Evolutionary conservation across 768 basidiomycete genomes (phyloP).

Genomic region (Tephrocybe sp.): DNA sequence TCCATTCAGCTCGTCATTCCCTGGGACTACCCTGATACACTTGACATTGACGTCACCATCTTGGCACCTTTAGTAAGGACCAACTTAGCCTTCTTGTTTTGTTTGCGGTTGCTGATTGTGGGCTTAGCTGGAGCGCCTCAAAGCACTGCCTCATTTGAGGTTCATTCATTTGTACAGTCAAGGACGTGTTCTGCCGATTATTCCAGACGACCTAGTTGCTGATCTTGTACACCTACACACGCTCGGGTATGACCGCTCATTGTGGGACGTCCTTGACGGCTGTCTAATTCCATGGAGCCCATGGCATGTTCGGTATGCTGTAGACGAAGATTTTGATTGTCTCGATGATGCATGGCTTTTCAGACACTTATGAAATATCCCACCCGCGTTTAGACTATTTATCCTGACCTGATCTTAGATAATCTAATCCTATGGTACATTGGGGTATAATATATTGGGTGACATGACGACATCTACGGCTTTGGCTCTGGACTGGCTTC

Average conservation of each 20-base stretch:
- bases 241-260: slow-evolving; percentile 37
- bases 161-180: slow-evolving; percentile 40
- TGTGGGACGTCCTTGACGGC: slow-evolving; percentile 33
- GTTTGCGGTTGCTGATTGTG: not conserved
- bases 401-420: too few species aligned
- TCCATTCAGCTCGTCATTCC: slow-evolving; percentile 37
- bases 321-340: slow-evolving; percentile 36
- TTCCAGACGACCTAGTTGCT: slow-evolving; percentile 32
- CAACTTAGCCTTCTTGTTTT: not conserved
- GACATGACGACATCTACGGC: too few species aligned
- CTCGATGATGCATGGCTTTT: slow-evolving; percentile 41
- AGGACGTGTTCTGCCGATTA: slow-evolving; percentile 28
- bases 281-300: slow-evolving; percentile 34
- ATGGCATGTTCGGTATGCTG: slow-evolving; percentile 39
- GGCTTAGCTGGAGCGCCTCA: not conserved
- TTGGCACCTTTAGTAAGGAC: not conserved
- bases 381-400: too few species aligned
- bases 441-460: too few species aligned
- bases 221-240: slow-evolving; percentile 31
- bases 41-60: not conserved
- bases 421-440: too few species aligned
- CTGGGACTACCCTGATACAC: slow-evolving; percentile 1
- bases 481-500: too few species aligned
- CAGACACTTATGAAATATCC: slow-evolving; percentile 27
- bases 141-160: slow-evolving; percentile 27